Base-by-base conservation (phyloP, 2,329 filamentous ascomycete genomes). In the Cladophialophora yegresii region DNA sequence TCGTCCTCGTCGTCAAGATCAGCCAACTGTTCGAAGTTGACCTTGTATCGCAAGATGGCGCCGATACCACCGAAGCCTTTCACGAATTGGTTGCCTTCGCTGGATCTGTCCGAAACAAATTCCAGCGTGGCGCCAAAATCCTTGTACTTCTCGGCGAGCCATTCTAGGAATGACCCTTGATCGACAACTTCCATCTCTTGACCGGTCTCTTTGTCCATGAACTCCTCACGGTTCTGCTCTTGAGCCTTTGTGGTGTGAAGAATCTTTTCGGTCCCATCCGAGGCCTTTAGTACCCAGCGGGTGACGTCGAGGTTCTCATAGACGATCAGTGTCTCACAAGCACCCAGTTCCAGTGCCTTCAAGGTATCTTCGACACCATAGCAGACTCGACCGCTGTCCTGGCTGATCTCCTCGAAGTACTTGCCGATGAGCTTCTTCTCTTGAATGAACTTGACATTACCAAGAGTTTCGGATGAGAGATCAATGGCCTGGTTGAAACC, bases 401-500 rank as follows among this genome's bases (percentile, higher is more conserved):
- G 92, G 77, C 92, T 96, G 75, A 99, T 98, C 80, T 99, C 93
- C 77, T 99, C 93, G 74, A 99, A 99, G 84, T 99, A 99, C 77
- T 91, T 92, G 77, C 93, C 93, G 75, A 99, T 99, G 69, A 99
- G 87, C 83, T 97, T 99, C 89, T 99, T 99, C 85, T 99, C 95
- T 81, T 99, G 95, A 77, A 99, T 97, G 79, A 99, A 99, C 82
- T 99, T 99, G 85, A 99, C 95, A 77, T 98, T 99, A 80, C 93
- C 91, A 54, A 99, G 86, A 7, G 95, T 99, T 83, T 99, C 96
- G 7, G 92, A 87, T 28, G 95, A 89, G 73, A 99, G 80, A 77
- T 99, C 95, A 70, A 99, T 99, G 66, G 95, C 95, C 82, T 99
- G 96, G 83, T 99, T 99, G 86, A 99, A 99, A 54, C 95, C 95